Evolutionary conservation across 345 rosid genomes (phyloP), one percentile per base, ranked within the genome.

Genomic region (Streptanthus diversifolius): DNA sequence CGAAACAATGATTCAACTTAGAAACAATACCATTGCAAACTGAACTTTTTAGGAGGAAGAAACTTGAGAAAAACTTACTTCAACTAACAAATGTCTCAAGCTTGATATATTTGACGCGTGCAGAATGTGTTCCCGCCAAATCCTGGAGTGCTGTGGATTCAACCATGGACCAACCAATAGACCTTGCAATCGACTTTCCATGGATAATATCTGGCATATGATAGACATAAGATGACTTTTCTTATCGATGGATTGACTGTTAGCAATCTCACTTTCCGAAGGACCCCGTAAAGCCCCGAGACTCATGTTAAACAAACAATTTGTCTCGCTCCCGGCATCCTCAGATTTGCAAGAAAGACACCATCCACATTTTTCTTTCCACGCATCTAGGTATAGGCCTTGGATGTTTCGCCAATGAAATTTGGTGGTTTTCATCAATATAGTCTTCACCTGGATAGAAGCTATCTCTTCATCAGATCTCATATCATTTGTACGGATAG

Each of bases 311-410:
- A 89, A 85, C 80, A 95, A 84, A 78, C 99, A 95, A 75, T 81
- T 87, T 51, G 62, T 36, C 72, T 57, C 71, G 48, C 48, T 65
- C 35, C 76, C 72, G 18, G 68, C 53, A 40, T 82, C 96, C 33
- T 85, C 89, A 12, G 70, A 63, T 82, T 83, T 81, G 84, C 99
- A 95, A 67, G 84, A 68, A 82, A 82, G 84, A 84, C 99, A 95
- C 99, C 99, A 95, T 43, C 99, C 99, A 80, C 99, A 95, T 63
- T 80, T 88, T 82, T 91, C 99, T 77, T 78, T 91, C 82, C 66
- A 83, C 3, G 72, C 72, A 77, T 79, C 85, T 37, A 63, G 60
- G 52, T 73, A 79, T 27, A 74, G 77, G 36, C 74, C 80, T 63
- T 60, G 81, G 56, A 77, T 67, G 77, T 80, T 78, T 55, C 85